Base-by-base conservation (phyloP, 176 grass and related monocot genomes). In the Aechmea fasciata region DNA sequence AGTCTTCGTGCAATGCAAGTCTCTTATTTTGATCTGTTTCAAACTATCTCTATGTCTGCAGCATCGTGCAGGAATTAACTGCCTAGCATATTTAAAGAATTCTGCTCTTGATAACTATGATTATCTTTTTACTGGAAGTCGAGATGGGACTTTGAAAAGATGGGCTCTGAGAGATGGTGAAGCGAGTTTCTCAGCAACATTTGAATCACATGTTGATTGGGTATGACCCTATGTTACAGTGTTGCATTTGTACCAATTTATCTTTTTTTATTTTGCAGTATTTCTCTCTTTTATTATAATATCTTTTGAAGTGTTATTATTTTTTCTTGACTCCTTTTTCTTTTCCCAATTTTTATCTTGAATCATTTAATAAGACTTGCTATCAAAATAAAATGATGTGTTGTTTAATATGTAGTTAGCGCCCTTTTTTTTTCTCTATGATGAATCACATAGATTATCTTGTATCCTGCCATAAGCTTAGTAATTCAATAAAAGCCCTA, bases 171-270 rank as follows among this genome's bases (percentile, higher is more conserved):
- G 74, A 62, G 77, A 93, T 61, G 70, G 67, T 53, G 85, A 70
- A 41, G 69, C 84, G 57, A 90, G 68, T 28, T 99, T 87, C 77
- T 99, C 87, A 23, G 84, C 77, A 78, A 93, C 94, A 63, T 99
- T 99, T 80, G 94, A 99, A 72, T 99, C 94, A 24, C 94, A 99
- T 85, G 89, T 99, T 83, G 94, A 99, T 55, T 99, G 94, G 94
- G 94, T 99, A 90, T 50, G 64, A 41, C 7, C 33, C 33, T 41
- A 6, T 41, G 33, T 41, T 41, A 41, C 33, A 41, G 3, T 41
- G 33, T 41, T 41, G 33, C 33, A 41, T 41, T 41, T 41, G 33
- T 41, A 41, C 33, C 33, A 41, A 41, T 7, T 41, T 7, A 41
- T 41, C 33, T 3, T 41, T 7, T 41, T 53, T 54, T 76, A 23